Conservation (phyloP, 2,329 filamentous ascomycete species). For the Rutstroemia sp. region DNA sequence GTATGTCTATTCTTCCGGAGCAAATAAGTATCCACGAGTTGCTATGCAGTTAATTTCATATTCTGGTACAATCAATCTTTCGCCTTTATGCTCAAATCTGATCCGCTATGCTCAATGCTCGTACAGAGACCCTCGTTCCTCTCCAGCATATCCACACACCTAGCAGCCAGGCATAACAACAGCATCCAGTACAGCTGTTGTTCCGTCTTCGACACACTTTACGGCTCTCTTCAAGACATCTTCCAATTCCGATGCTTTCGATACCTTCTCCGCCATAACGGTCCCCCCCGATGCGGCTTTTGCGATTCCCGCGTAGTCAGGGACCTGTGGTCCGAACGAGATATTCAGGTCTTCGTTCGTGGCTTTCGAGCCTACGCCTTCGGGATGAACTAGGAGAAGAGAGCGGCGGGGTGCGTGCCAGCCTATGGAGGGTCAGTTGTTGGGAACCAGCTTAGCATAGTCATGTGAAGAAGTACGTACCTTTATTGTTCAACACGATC, state of each 20-base stretch:
- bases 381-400: slow-evolving; percentile 55
- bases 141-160: no score
- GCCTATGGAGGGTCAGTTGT: slow-evolving; percentile 29
- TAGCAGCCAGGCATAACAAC: slow-evolving; percentile 25
- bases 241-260: slow-evolving; percentile 47
- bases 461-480: slow-evolving; percentile 13
- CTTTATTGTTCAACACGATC: slow-evolving; percentile 63
- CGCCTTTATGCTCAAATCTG: neutral
- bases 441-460: neutral
- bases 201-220: slow-evolving; percentile 47
- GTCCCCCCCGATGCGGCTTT: slow-evolving; percentile 57
- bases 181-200: slow-evolving; percentile 52
- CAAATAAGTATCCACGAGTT: no score
- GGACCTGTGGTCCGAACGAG: slow-evolving; percentile 51
- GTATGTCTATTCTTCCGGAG: no score
- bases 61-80: no score
- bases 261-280: slow-evolving; percentile 52
- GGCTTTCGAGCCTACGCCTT: slow-evolving; percentile 51
- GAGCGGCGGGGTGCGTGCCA: slow-evolving; percentile 60
- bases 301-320: slow-evolving; percentile 62
- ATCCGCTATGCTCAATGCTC: neutral
- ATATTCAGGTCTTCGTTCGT: slow-evolving; percentile 60
- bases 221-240: slow-evolving; percentile 50
- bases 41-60: no score
- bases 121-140: no score